Evolutionary conservation across 768 basidiomycete genomes (phyloP).

Genomic region (Tulasnella sp.): DNA sequence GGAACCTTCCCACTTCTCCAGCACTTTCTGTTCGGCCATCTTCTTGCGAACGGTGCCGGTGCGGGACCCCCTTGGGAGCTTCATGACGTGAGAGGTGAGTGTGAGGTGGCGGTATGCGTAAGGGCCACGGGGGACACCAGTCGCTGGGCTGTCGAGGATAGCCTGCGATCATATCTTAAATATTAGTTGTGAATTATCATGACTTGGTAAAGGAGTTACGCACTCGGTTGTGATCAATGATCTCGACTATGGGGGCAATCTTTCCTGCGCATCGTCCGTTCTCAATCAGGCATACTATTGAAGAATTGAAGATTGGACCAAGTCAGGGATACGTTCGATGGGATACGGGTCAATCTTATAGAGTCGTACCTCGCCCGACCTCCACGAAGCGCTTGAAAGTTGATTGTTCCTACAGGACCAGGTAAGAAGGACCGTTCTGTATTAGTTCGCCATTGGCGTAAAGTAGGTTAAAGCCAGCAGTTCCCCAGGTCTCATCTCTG

Average conservation of each 20-base stretch:
- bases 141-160: conserved; percentile 87
- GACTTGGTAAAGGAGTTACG: background rate
- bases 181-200: background rate
- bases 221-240: conserved; percentile 98
- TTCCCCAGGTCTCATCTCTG: no score
- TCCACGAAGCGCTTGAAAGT: conserved; percentile 97
- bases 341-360: no score
- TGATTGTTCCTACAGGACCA: conserved; percentile 44
- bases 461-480: no score
- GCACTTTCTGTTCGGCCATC: conserved; percentile 71
- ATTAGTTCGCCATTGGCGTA: no score
- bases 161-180: conserved; percentile 43
- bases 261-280: conserved; percentile 74
- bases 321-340: no score
- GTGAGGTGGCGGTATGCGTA: conserved; percentile 87
- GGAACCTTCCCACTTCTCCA: conserved; percentile 83
- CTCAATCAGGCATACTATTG: conserved; percentile 82
- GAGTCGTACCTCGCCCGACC: conserved; percentile 77
- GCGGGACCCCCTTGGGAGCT: conserved; percentile 81
- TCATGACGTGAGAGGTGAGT: conserved; percentile 77
- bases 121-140: conserved; percentile 83
- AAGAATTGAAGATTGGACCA: background rate
- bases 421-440: no score
- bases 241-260: conserved; percentile 92
- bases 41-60: conserved; percentile 74